Percentiles rank a stretch among this genome's conserved stretches.
These are phyloP conservation scores for Globisporangium polare DNA, from an alignment of 352 stramenopile genomes.

Conservation along the genomic window DNA sequence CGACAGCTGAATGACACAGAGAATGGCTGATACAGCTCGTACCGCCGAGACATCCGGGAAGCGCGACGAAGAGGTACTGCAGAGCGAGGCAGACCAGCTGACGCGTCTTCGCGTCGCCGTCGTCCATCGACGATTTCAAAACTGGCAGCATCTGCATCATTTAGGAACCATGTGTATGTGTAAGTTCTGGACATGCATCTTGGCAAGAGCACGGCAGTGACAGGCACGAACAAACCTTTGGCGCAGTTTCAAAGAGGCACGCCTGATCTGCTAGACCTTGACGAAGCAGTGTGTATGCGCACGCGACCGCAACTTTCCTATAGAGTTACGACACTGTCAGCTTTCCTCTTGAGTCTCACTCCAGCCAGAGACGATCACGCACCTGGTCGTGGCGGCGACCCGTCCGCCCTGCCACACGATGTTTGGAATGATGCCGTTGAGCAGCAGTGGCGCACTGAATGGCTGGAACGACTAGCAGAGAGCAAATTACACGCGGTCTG, in stretches of 20 bases:
- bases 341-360: background rate
- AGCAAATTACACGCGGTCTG: background rate
- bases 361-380: background rate
- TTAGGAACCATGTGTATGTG: background rate
- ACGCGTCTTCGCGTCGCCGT: constrained; percentile 84
- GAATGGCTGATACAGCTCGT: background rate
- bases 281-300: constrained; percentile 81
- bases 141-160: constrained; percentile 74
- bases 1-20: background rate
- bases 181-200: too few species aligned
- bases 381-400: constrained; percentile 84
- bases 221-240: constrained; percentile 44
- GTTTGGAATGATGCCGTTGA: constrained; percentile 85
- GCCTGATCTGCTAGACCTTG: constrained; percentile 66
- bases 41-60: constrained; percentile 76
- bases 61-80: constrained; percentile 83
- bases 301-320: constrained; percentile 88
- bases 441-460: constrained; percentile 53
- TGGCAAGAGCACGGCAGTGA: too few species aligned
- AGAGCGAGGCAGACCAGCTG: constrained; percentile 86
- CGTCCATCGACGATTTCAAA: constrained; percentile 86
- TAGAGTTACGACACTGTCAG: background rate
- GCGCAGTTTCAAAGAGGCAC: constrained; percentile 81
- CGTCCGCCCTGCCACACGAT: constrained; percentile 87
- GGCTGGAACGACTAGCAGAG: constrained; percentile 49